Evolutionary conservation across 1,284 basidiomycete genomes (phyloP).

Genomic region (Ustilago nuda): DNA sequence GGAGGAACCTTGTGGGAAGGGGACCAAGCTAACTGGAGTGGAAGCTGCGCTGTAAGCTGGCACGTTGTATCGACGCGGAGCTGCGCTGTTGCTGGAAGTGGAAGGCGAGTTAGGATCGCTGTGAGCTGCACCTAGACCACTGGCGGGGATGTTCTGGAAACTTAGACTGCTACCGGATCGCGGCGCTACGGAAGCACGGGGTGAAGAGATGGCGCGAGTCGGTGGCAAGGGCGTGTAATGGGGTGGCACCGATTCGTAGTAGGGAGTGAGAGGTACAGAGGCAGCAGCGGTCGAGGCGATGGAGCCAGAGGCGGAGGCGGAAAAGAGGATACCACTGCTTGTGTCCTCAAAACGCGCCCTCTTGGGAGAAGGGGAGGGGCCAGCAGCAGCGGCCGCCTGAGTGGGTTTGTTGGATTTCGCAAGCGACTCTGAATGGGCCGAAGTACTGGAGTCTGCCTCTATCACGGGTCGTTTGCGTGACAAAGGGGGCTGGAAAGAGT

Average conservation of each 20-base stretch:
- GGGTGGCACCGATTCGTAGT: slow-evolving; percentile 28
- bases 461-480: slow-evolving; percentile 44
- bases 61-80: background rate
- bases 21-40: slow-evolving; percentile 23
- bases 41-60: slow-evolving; percentile 6
- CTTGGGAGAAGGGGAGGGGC: slow-evolving; percentile 31
- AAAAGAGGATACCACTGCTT: slow-evolving; percentile 19
- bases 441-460: slow-evolving; percentile 17
- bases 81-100: slow-evolving; percentile 12
- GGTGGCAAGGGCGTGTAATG: slow-evolving; percentile 42
- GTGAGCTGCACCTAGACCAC: background rate
- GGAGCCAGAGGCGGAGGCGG: slow-evolving; percentile 17
- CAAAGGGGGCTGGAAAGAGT: slow-evolving; percentile 29
- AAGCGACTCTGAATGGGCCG: slow-evolving; percentile 12
- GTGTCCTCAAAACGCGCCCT: slow-evolving; percentile 46
- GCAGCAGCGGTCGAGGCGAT: background rate
- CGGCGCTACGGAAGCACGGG: slow-evolving; percentile 12
- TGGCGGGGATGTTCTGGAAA: background rate
- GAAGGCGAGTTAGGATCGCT: slow-evolving; percentile 30
- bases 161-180: slow-evolving; percentile 27
- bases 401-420: slow-evolving; percentile 4
- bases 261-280: slow-evolving; percentile 21
- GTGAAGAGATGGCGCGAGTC: slow-evolving; percentile 34
- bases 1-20: slow-evolving; percentile 29
- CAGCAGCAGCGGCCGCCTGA: slow-evolving; percentile 36